Conservation (phyloP, 2,329 filamentous ascomycete genomes). For the Sordariomycetes sp. region DNA sequence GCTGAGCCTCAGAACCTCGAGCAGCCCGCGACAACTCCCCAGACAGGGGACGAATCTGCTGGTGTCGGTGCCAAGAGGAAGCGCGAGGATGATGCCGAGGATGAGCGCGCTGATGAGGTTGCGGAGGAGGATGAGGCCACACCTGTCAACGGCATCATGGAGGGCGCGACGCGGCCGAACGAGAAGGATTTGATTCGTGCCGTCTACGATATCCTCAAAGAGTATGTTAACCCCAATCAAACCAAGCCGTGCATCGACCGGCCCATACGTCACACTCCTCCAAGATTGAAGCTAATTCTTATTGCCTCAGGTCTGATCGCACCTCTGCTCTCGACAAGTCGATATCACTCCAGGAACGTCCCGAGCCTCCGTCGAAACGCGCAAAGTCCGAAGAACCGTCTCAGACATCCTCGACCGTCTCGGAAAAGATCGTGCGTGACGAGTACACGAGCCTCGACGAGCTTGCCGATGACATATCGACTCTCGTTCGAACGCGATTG, state of each 20-base stretch:
- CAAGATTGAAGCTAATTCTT: slow-evolving; percentile 12
- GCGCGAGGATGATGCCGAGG: slow-evolving; percentile 38
- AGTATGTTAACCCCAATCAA: slow-evolving; percentile 13
- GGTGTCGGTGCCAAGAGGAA: slow-evolving; percentile 42
- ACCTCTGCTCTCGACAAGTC: slow-evolving; percentile 8
- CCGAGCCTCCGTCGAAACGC: slow-evolving; percentile 48
- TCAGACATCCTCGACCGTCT: slow-evolving; percentile 31
- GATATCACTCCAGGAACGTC: slow-evolving; percentile 11
- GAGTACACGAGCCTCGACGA: slow-evolving; percentile 53
- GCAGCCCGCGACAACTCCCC: slow-evolving; percentile 7
- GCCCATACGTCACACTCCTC: background rate
- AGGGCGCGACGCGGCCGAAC: slow-evolving; percentile 3
- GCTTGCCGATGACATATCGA: slow-evolving; percentile 46
- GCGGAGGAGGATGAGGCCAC: slow-evolving; percentile 1
- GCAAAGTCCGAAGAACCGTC: slow-evolving; percentile 40
- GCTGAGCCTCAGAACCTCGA: slow-evolving; percentile 13
- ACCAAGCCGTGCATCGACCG: background rate
- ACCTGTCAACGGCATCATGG: background rate
- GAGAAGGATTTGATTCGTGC: slow-evolving; percentile 25
- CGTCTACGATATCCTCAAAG: slow-evolving; percentile 24
- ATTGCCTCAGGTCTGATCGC: slow-evolving; percentile 44
- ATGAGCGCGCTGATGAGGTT: slow-evolving; percentile 17
- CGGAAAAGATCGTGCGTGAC: slow-evolving; percentile 40
- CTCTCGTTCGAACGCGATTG: slow-evolving; percentile 34
- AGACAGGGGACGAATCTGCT: slow-evolving; percentile 6